These are phyloP conservation scores for Erucastrum elatum DNA, from an alignment of 345 rosid genomes.

Conservation along the genomic window DNA sequence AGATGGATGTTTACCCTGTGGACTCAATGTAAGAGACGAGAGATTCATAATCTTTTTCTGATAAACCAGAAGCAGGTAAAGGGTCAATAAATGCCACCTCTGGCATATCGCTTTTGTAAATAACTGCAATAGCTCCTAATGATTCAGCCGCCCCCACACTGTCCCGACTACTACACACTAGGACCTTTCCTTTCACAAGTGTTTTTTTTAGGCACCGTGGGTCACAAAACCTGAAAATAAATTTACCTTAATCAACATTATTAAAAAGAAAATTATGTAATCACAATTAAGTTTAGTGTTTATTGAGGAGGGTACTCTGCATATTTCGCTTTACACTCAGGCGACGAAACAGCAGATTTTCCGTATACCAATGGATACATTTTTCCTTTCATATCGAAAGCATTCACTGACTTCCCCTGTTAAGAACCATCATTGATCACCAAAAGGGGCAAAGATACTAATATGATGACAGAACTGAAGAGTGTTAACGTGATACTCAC, in stretches of 20 bases:
- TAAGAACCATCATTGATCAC: not conserved
- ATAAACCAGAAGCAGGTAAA: not conserved
- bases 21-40: conserved; percentile 28
- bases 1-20: conserved; percentile 29
- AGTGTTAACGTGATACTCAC: conserved; percentile 39
- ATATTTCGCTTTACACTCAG: not conserved
- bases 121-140: conserved; percentile 19
- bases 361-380: conserved; percentile 38
- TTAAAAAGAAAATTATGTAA: not conserved
- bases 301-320: conserved; percentile 3
- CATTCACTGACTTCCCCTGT: conserved; percentile 48
- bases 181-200: conserved; percentile 44
- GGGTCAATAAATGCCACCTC: conserved; percentile 18
- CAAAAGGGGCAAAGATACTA: not conserved
- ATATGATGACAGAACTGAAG: not conserved
- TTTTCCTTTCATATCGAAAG: conserved; percentile 35
- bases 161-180: conserved; percentile 12
- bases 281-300: not conserved
- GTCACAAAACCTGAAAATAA: conserved; percentile 24
- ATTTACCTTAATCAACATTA: not conserved
- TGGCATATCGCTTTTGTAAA: not conserved
- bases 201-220: not conserved
- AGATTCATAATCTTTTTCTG: not conserved
- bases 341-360: conserved; percentile 5
- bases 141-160: not conserved